phyloP scores from a whole-genome alignment of 352 stramenopile genomes.

The Globisporangium echinulatum region DNA sequence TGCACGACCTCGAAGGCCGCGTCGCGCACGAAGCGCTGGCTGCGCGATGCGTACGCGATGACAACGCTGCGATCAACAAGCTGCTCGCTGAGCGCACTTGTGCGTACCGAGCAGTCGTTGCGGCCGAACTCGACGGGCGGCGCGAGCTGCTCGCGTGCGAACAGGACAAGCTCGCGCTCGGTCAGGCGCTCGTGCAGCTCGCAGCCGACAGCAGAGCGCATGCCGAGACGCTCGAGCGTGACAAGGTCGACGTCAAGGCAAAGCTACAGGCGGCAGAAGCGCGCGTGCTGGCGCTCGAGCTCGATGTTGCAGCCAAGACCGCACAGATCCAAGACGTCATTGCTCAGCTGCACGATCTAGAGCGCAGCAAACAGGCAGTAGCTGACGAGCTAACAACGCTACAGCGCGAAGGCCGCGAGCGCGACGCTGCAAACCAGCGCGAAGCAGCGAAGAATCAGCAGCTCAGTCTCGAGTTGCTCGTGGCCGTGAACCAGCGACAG shows the following conservation, averaged over 20 bases:
- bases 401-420: conserved; percentile 23
- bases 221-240: conserved; percentile 39
- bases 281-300: conserved; percentile 56
- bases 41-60: conserved; percentile 37
- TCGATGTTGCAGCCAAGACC: conserved; percentile 46
- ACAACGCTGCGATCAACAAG: conserved; percentile 25
- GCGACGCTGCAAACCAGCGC: conserved; percentile 21
- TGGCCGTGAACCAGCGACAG: conserved; percentile 64
- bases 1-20: conserved; percentile 37
- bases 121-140: conserved; percentile 50
- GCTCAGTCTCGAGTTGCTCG: conserved; percentile 57
- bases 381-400: conserved; percentile 28
- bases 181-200: conserved; percentile 62
- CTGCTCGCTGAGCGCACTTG: conserved; percentile 37
- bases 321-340: conserved; percentile 50
- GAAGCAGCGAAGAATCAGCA: conserved; percentile 66
- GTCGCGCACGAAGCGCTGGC: conserved; percentile 31
- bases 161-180: conserved; percentile 61
- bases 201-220: conserved; percentile 41
- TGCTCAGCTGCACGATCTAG: conserved; percentile 45
- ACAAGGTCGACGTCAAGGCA: conserved; percentile 60
- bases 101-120: conserved; percentile 58
- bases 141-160: conserved; percentile 55
- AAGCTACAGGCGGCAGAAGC: conserved; percentile 57
- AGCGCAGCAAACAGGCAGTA: conserved; percentile 33